Conservation (phyloP, 176 grass and related monocot genomes). For the Raddia distichophylla region DNA sequence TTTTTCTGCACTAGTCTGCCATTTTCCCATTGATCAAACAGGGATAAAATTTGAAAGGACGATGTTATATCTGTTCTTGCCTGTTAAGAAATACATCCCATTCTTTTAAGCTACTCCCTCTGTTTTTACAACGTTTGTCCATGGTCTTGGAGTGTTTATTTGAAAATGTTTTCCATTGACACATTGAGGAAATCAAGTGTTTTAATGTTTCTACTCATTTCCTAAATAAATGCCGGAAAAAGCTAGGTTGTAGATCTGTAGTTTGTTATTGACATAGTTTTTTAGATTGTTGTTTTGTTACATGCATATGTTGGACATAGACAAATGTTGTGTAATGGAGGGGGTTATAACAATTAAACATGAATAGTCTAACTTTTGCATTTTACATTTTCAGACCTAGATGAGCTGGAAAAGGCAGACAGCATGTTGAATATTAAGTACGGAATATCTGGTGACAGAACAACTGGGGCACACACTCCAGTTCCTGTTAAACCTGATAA, state of each 20-base stretch:
- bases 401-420: slow-evolving; percentile 57
- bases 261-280: too few relatives aligned
- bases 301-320: too few relatives aligned
- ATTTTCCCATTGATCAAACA: not conserved
- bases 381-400: slow-evolving; percentile 51
- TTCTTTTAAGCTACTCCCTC: not conserved
- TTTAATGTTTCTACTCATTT: too few relatives aligned
- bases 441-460: slow-evolving; percentile 78
- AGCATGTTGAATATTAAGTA: slow-evolving; percentile 88
- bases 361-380: slow-evolving; percentile 28
- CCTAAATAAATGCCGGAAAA: too few relatives aligned
- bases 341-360: not conserved
- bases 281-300: too few relatives aligned
- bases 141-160: too few relatives aligned
- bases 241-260: too few relatives aligned
- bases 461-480: slow-evolving; percentile 80
- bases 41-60: not conserved
- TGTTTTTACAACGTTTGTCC: too few relatives aligned
- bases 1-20: not conserved
- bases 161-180: too few relatives aligned
- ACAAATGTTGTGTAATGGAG: too few relatives aligned
- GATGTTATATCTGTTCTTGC: not conserved
- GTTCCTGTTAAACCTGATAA: slow-evolving; percentile 47
- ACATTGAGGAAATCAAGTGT: too few relatives aligned
- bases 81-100: not conserved